These are phyloP conservation scores for Penicillium nordicum DNA, from an alignment of 2,329 filamentous ascomycete genomes.

Conservation along the genomic window DNA sequence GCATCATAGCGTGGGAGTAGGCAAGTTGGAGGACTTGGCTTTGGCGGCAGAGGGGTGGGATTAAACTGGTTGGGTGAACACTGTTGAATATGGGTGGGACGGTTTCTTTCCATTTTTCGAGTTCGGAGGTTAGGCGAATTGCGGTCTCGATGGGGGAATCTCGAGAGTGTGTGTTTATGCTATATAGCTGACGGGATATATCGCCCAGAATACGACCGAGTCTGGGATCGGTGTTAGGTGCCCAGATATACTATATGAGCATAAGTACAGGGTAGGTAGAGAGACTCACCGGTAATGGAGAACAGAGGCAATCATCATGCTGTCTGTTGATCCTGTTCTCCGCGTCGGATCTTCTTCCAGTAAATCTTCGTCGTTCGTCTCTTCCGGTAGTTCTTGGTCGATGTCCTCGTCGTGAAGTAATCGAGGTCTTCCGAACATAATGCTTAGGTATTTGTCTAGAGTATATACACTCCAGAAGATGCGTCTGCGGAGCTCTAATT, in stretches of 20 bases:
- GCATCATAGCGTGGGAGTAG: slow-evolving; percentile 40
- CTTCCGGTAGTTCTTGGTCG: slow-evolving; percentile 57
- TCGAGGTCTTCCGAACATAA: slow-evolving; percentile 60
- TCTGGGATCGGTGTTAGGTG: slow-evolving; percentile 16
- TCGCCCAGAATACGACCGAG: slow-evolving; percentile 52
- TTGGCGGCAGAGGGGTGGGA: slow-evolving; percentile 38
- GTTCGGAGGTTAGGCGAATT: slow-evolving; percentile 32
- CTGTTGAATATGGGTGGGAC: slow-evolving; percentile 37
- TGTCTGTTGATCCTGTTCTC: slow-evolving; percentile 34
- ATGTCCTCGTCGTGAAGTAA: slow-evolving; percentile 63
- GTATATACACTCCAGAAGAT: slow-evolving; percentile 64
- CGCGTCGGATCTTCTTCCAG: slow-evolving; percentile 40
- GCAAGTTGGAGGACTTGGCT: slow-evolving; percentile 40
- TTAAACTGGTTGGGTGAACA: slow-evolving; percentile 35
- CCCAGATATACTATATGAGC: background rate
- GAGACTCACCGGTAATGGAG: slow-evolving; percentile 35
- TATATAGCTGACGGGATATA: slow-evolving; percentile 47
- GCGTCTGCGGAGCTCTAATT: slow-evolving; percentile 54
- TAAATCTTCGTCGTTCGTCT: slow-evolving; percentile 58
- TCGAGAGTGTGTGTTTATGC: slow-evolving; percentile 31
- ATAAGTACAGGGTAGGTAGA: background rate
- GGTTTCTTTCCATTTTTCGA: slow-evolving; percentile 38
- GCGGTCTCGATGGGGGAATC: slow-evolving; percentile 34
- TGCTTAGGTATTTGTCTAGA: slow-evolving; percentile 61
- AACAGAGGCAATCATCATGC: slow-evolving; percentile 41